These are phyloP conservation scores for Neurospora africana DNA, from an alignment of 495 filamentous ascomycete species.

Conservation along the genomic window DNA sequence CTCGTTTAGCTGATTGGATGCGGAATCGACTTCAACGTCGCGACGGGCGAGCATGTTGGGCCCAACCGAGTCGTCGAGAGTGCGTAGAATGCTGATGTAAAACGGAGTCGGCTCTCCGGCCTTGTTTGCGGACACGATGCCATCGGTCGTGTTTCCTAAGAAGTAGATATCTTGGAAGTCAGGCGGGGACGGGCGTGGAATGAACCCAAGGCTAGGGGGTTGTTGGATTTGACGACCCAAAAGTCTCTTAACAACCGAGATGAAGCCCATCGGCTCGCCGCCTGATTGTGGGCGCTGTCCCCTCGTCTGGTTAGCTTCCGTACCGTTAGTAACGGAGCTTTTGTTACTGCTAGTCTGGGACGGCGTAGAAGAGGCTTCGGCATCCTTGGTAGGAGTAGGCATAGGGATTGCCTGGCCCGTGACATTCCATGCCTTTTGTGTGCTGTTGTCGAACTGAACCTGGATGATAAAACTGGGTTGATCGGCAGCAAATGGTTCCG, in stretches of 20 bases:
- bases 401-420: conserved; percentile 21
- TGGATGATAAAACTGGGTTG: conserved; percentile 71
- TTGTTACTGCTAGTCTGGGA: conserved; percentile 15
- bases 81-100: conserved; percentile 44
- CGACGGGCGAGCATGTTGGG: conserved; percentile 28
- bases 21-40: conserved; percentile 2
- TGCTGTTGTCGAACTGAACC: conserved; percentile 70
- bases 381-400: conserved; percentile 5
- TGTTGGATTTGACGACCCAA: not conserved
- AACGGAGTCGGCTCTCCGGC: conserved; percentile 61
- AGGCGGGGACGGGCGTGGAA: conserved; percentile 37
- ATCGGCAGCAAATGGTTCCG: conserved; percentile 47
- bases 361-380: conserved; percentile 12
- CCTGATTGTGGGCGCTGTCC: not conserved
- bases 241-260: not conserved
- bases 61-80: conserved; percentile 21
- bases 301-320: not conserved
- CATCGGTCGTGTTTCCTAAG: conserved; percentile 75
- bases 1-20: not conserved
- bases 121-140: conserved; percentile 44
- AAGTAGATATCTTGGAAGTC: conserved; percentile 59
- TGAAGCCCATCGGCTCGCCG: not conserved
- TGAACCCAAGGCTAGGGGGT: not conserved
- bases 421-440: conserved; percentile 35
- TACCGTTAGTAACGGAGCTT: conserved; percentile 8